Evolutionary conservation across 495 filamentous ascomycete genomes (phyloP), one percentile per base, ranked within the genome.

Genomic region (Penicillium cataractarum): DNA sequence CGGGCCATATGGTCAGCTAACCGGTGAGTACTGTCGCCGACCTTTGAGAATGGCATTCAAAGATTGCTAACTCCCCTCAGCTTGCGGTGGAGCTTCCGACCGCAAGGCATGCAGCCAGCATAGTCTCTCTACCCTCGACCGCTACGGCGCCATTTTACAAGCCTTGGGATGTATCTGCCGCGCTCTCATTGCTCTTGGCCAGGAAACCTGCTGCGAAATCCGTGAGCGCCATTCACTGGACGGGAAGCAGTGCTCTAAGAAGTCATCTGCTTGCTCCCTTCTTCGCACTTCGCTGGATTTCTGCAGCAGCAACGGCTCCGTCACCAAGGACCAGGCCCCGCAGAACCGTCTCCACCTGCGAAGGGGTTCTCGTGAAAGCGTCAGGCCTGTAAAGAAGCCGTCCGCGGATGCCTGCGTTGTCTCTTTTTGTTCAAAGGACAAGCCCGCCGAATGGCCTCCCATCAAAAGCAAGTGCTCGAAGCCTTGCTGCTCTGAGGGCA

Each of bases 101-200:
- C 56, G 58, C 44, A 64, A 67, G 46, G 57, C 76, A 50, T 77
- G 77, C 67, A 40, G 31, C 35, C 15, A 72, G 13, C 75, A 79
- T 63, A 54, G 61, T 10, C 72, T 63, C 33, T 69, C 71, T 21
- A 70, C 74, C 9, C 76, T 67, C 35, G 63, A 70, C 15, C 63
- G 54, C 17, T 84, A 82, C 59, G 72, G 65, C 1, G 68, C 70
- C 40, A 82, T 63, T 19, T 73, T 84, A 8, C 65, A 78, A 50
- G 78, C 81, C 21, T 64, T 84, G 17, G 84, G 84, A 9, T 86
- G 83, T 70, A 82, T 85, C 56, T 86, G 83, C 65, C 77, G 82
- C 32, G 78, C 81, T 42, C 70, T 86, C 4, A 52, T 84, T 37
- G 81, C 83, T 31, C 73, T 84, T 49, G 81, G 82, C 15, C 71